Evolutionary conservation across 2,329 filamentous ascomycete genomes (phyloP).

Genomic region (Colletotrichum navitas): DNA sequence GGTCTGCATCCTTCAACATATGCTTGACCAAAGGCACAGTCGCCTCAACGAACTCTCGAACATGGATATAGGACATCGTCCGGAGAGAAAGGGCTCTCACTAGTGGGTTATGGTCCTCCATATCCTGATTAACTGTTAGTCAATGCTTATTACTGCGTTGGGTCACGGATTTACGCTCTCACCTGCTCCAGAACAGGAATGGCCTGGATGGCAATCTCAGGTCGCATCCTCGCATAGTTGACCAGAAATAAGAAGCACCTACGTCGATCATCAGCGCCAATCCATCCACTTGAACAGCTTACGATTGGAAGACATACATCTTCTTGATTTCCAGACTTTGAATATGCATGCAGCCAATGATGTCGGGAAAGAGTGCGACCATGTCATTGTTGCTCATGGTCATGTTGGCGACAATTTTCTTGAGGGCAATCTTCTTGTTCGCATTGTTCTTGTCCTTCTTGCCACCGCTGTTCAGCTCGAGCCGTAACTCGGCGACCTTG

Average conservation of each 20-base stretch:
- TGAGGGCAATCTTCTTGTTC: constrained; percentile 96
- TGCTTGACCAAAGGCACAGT: constrained; percentile 87
- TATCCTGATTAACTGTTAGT: constrained; percentile 72
- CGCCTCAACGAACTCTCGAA: constrained; percentile 93
- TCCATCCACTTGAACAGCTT: background rate
- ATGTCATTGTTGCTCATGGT: constrained; percentile 99
- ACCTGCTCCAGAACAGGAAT: constrained; percentile 88
- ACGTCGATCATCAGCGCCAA: constrained; percentile 27
- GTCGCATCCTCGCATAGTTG: constrained; percentile 95
- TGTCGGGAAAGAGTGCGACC: constrained; percentile 95
- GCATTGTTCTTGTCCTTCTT: constrained; percentile 99
- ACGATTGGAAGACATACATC: constrained; percentile 72
- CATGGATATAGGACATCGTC: constrained; percentile 98
- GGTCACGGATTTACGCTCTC: constrained; percentile 50
- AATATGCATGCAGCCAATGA: constrained; percentile 95
- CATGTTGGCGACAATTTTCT: constrained; percentile 99
- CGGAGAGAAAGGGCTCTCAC: constrained; percentile 92
- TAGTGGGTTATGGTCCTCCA: constrained; percentile 92
- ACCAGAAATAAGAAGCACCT: constrained; percentile 99
- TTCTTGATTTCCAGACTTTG: constrained; percentile 98
- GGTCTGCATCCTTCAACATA: constrained; percentile 86
- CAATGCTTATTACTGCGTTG: background rate
- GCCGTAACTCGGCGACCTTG: constrained; percentile 97
- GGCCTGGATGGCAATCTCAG: constrained; percentile 93
- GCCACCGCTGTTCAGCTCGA: constrained; percentile 91